phyloP scores from a whole-genome alignment of 768 basidiomycete genomes.

The Termitomyces sp. region DNA sequence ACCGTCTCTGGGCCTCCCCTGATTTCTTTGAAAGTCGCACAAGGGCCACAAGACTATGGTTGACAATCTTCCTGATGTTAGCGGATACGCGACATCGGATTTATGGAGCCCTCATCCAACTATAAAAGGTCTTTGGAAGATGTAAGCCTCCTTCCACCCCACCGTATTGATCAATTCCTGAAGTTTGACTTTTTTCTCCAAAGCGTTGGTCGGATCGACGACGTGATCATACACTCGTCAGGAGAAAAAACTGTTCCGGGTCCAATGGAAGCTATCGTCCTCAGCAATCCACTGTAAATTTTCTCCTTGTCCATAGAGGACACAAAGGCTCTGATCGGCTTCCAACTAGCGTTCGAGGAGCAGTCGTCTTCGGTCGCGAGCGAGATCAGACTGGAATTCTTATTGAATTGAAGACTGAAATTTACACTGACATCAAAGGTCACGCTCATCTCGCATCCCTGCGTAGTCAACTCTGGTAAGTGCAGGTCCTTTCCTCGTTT shows the following conservation, averaged over 20 bases:
- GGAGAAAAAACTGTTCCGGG: constrained; percentile 31
- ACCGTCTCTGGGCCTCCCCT: not conserved
- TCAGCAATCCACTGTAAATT: constrained; percentile 15
- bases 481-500: not conserved
- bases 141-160: not conserved
- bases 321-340: too few species aligned
- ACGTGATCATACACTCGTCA: constrained; percentile 28
- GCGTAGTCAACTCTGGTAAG: constrained; percentile 27
- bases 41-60: not conserved
- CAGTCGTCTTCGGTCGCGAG: constrained; percentile 32
- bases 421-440: constrained; percentile 16
- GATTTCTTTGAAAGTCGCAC: not conserved
- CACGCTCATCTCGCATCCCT: constrained; percentile 16
- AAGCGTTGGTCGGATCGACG: constrained; percentile 36
- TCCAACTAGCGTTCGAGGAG: constrained; percentile 10
- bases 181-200: not conserved
- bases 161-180: not conserved
- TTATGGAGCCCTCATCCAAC: constrained; percentile 4
- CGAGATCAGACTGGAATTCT: constrained; percentile 21
- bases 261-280: constrained; percentile 22
- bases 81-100: constrained; percentile 5
- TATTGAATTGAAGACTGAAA: constrained; percentile 13
- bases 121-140: constrained; percentile 4
- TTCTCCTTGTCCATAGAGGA: not conserved
- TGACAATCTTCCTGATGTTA: constrained; percentile 1